These are phyloP conservation scores for Tulasnella calospora DNA, from an alignment of 768 basidiomycete genomes.

Conservation along the genomic window DNA sequence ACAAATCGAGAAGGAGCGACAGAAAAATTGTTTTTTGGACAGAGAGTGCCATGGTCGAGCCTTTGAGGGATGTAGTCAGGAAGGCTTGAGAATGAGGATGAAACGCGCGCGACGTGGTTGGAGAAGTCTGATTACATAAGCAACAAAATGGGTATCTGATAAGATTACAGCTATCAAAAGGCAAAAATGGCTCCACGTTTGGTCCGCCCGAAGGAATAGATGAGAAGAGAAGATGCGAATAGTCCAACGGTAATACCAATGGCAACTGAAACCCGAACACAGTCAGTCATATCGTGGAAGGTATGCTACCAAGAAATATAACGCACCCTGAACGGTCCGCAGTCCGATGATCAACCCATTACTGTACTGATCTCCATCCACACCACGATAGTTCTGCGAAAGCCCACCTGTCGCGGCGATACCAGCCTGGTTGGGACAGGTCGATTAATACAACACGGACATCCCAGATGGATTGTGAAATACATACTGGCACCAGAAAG, in stretches of 20 bases:
- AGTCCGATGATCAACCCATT: constrained; percentile 79
- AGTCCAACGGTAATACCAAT: constrained; percentile 87
- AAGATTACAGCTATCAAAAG: constrained; percentile 45
- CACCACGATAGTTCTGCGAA: constrained; percentile 39
- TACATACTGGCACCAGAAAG: constrained; percentile 75
- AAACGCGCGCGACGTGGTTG: constrained; percentile 10
- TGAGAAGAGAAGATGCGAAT: constrained; percentile 81
- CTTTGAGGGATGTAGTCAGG: not conserved
- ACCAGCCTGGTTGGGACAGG: constrained; percentile 52
- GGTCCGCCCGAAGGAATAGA: constrained; percentile 78
- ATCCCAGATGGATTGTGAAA: constrained; percentile 5
- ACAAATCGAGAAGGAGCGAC: constrained; percentile 83
- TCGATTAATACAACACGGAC: not conserved
- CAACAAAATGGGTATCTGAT: not conserved
- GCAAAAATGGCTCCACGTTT: constrained; percentile 85
- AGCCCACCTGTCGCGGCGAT: constrained; percentile 83
- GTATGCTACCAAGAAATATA: not conserved
- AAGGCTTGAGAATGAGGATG: not conserved
- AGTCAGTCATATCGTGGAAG: not conserved
- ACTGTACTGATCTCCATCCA: constrained; percentile 41
- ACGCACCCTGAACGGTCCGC: constrained; percentile 73
- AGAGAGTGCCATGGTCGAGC: constrained; percentile 15
- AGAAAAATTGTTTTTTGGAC: constrained; percentile 83
- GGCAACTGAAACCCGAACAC: constrained; percentile 45
- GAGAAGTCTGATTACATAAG: constrained; percentile 23